Percentiles rank a stretch among this genome's conserved stretches.
phyloP scores from a whole-genome alignment of 2,329 filamentous ascomycete species.

The Neofusicoccum cordaticola region DNA sequence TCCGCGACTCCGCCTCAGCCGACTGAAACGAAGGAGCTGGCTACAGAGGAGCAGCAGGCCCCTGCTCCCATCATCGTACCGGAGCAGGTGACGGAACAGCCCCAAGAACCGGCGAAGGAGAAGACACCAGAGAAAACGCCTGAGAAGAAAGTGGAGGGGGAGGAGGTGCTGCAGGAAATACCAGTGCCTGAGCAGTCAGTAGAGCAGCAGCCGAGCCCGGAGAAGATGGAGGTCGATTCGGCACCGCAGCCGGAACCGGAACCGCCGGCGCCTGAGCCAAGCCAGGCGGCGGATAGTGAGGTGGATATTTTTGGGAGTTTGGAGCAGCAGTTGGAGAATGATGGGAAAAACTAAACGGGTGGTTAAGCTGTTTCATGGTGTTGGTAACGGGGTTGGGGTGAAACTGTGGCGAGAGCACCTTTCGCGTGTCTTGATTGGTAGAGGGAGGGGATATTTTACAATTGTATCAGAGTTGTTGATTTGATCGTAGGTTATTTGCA shows the following conservation, averaged over 20 bases:
- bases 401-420: no score
- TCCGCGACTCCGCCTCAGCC: background rate
- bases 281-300: constrained; percentile 31
- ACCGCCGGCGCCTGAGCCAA: background rate
- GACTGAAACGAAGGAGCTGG: background rate
- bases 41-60: background rate
- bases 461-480: no score
- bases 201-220: background rate
- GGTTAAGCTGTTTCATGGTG: background rate
- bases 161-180: background rate
- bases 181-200: no score
- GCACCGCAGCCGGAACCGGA: background rate
- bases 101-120: background rate
- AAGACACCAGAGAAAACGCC: background rate
- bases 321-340: constrained; percentile 42
- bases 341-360: constrained; percentile 1
- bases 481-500: no score
- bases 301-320: constrained; percentile 48
- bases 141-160: background rate
- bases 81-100: background rate
- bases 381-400: no score
- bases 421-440: no score
- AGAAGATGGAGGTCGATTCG: background rate
- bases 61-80: background rate
- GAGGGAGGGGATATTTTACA: no score